Evolutionary conservation across 768 basidiomycete genomes (phyloP).

Genomic region (Podaxis mareebaensis): DNA sequence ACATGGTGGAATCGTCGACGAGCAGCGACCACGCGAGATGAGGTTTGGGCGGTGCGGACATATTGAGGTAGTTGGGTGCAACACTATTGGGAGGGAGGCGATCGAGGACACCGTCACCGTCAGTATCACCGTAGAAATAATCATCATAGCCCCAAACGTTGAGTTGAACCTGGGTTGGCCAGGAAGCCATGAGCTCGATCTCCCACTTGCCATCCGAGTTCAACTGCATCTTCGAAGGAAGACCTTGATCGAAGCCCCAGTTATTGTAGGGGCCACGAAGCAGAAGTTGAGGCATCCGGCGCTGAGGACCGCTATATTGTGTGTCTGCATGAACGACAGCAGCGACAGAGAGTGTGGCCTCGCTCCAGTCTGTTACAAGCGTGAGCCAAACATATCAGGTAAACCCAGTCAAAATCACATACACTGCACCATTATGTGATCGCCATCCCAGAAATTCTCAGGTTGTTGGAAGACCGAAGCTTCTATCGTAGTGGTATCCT

Average conservation of each 20-base stretch:
- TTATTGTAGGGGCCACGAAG: slow-evolving; percentile 88
- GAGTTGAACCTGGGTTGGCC: slow-evolving; percentile 89
- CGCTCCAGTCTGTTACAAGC: slow-evolving; percentile 69
- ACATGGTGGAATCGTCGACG: slow-evolving; percentile 75
- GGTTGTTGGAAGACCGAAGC: slow-evolving; percentile 51
- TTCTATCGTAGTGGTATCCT: slow-evolving; percentile 68
- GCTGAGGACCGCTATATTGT: slow-evolving; percentile 51
- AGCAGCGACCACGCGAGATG: slow-evolving; percentile 86
- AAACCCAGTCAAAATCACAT: slow-evolving; percentile 26
- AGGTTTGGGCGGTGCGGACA: slow-evolving; percentile 87
- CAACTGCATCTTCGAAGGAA: slow-evolving; percentile 67
- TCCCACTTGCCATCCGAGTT: slow-evolving; percentile 73
- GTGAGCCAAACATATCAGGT: not conserved
- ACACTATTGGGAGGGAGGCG: slow-evolving; percentile 87
- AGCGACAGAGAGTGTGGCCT: slow-evolving; percentile 57
- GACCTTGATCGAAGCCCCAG: slow-evolving; percentile 90
- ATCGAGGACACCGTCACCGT: slow-evolving; percentile 85
- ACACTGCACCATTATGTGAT: slow-evolving; percentile 92
- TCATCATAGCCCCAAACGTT: slow-evolving; percentile 92
- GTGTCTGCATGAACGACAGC: slow-evolving; percentile 79
- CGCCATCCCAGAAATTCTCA: slow-evolving; percentile 72
- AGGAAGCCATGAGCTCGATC: slow-evolving; percentile 84
- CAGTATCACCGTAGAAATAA: slow-evolving; percentile 90
- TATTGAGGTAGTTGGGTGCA: slow-evolving; percentile 86
- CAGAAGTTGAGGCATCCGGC: slow-evolving; percentile 85